Conservation (phyloP, 2,329 filamentous ascomycete genomes). For the Pseudodiploospora longispora region DNA sequence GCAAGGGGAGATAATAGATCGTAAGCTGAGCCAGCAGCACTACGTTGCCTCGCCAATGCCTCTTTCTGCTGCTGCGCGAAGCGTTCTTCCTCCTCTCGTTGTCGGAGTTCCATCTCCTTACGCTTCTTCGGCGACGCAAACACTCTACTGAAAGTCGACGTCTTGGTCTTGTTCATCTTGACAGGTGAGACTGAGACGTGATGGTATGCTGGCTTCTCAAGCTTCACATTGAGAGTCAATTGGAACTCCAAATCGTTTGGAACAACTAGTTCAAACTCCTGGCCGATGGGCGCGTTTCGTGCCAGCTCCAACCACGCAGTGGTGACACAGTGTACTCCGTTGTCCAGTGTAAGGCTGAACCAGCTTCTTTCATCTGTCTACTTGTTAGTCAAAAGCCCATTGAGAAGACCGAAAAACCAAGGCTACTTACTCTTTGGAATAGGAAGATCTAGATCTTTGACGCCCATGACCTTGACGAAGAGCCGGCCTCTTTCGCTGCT, state of each 20-base stretch:
- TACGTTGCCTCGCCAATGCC: constrained; percentile 53
- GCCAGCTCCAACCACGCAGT: constrained; percentile 92
- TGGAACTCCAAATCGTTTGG: constrained; percentile 98
- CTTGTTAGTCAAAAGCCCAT: constrained; percentile 16
- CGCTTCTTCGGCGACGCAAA: constrained; percentile 95
- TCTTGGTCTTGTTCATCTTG: constrained; percentile 62
- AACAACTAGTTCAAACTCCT: constrained; percentile 96
- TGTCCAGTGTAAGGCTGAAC: constrained; percentile 96
- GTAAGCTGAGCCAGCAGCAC: constrained; percentile 64
- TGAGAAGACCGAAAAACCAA: not conserved
- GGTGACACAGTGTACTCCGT: constrained; percentile 94
- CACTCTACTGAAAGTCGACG: constrained; percentile 83
- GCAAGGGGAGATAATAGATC: constrained; percentile 81
- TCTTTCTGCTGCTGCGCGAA: constrained; percentile 56
- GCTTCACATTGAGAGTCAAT: constrained; percentile 89
- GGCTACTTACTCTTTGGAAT: constrained; percentile 70
- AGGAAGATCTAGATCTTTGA: constrained; percentile 90
- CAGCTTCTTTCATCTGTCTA: constrained; percentile 72
- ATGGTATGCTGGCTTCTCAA: constrained; percentile 67
- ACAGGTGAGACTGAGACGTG: constrained; percentile 46
- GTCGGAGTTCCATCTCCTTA: constrained; percentile 81
- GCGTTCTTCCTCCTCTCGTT: constrained; percentile 75
- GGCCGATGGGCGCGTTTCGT: constrained; percentile 86
- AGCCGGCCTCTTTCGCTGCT: constrained; percentile 80
- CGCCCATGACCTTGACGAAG: constrained; percentile 97